Evolutionary conservation across 1,284 basidiomycete species (phyloP), one percentile per base, ranked within the genome.

Genomic region (Inonotus obliquus): DNA sequence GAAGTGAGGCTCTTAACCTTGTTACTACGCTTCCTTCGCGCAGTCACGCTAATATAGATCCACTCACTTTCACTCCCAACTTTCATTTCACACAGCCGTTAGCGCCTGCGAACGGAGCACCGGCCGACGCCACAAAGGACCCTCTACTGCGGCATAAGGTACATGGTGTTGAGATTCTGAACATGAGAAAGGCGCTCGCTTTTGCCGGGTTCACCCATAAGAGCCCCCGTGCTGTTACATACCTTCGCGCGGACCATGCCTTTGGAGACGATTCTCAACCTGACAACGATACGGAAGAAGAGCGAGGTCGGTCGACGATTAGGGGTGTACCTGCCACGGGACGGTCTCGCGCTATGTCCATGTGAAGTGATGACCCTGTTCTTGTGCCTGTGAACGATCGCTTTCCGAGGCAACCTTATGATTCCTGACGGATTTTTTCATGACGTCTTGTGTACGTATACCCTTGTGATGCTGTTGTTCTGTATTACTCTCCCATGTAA

Each of bases 191-290:
- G 76, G 87, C 88, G 65, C 81, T 94, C 59, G 93, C 92, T 9
- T 95, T 95, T 74, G 92, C 90, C 58, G 92, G 91, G 48, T 93
- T 93, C 75, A 93, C 92, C 37, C 91, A 93, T 76, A 92, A 89
- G 80, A 90, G 86, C 69, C 90, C 90, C 63, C 85, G 89, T 65
- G 80, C 80, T 57, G 82, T 92, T 71, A 88, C 77, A 71, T 91
- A 91, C 73, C 78, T 83, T 66, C 81, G 86, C 68, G 87, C 83
- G 60, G 88, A 91, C 74, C 84, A 78, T 69, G 85, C 83, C 54
- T 89, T 91, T 72, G 83, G 82, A 67, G 77, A 78, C 59, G 75
- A 77, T 67, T 77, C 80, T 35, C 76, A 83, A 65, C 78, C 75
- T 41, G 79, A 78, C 69, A 79, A 78, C 32, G 75, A 75, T 62